phyloP scores from a whole-genome alignment of 2,329 filamentous ascomycete genomes.

The Onygenales sp. region DNA sequence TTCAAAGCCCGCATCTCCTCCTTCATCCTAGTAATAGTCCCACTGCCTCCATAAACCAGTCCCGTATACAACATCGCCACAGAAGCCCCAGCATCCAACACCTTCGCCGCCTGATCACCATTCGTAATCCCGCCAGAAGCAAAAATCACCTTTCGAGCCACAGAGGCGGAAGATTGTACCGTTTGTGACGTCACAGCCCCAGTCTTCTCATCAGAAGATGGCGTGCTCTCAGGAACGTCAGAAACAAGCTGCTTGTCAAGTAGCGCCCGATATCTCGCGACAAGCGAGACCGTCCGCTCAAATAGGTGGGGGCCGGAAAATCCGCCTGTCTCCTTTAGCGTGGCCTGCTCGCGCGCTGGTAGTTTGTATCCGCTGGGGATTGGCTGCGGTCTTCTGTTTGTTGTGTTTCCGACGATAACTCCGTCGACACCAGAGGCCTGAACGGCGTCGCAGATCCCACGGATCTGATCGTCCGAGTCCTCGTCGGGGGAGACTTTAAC shows the following conservation, averaged over 20 bases:
- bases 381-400: conserved; percentile 66
- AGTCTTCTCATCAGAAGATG: conserved; percentile 10
- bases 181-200: conserved; percentile 11
- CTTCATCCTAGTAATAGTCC: conserved; percentile 48
- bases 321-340: conserved; percentile 69
- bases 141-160: conserved; percentile 67
- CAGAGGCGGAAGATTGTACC: conserved; percentile 1
- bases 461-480: conserved; percentile 72
- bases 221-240: conserved; percentile 11
- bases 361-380: conserved; percentile 59
- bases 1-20: conserved; percentile 36
- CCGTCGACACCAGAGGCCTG: conserved; percentile 81
- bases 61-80: conserved; percentile 89
- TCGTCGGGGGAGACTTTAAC: conserved; percentile 98
- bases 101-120: conserved; percentile 70
- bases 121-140: conserved; percentile 89
- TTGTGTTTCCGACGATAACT: conserved; percentile 95
- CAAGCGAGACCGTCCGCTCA: conserved; percentile 65
- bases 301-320: conserved; percentile 90
- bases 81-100: conserved; percentile 80
- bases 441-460: conserved; percentile 80
- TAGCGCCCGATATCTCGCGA: conserved; percentile 65
- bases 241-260: conserved; percentile 44
- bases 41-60: conserved; percentile 52
- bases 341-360: conserved; percentile 54